phyloP scores from a whole-genome alignment of 768 basidiomycete genomes.

The Mycena polygramma region DNA sequence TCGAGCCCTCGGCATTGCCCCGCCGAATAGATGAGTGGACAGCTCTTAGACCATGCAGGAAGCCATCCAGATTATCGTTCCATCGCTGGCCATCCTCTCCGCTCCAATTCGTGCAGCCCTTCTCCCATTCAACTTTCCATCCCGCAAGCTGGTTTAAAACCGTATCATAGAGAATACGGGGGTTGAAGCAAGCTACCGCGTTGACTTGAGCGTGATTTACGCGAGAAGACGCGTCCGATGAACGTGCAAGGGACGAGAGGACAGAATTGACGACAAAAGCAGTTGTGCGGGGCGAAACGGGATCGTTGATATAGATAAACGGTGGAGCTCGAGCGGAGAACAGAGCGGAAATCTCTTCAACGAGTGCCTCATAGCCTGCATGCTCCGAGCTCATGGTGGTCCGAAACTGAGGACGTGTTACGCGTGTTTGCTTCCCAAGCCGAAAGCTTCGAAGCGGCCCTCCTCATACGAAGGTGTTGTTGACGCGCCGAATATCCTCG shows the following conservation, averaged over 20 bases:
- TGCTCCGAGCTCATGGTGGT: slow-evolving; percentile 14
- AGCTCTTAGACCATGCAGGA: slow-evolving; percentile 73
- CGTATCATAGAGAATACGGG: slow-evolving; percentile 75
- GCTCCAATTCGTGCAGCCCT: slow-evolving; percentile 73
- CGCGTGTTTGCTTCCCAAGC: too few species aligned
- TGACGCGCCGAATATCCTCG: too few species aligned
- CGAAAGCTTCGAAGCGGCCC: too few species aligned
- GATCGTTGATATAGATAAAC: slow-evolving; percentile 78
- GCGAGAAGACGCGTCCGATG: slow-evolving; percentile 40
- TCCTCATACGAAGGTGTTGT: too few species aligned
- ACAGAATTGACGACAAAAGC: slow-evolving; percentile 56
- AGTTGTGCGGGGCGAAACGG: slow-evolving; percentile 62
- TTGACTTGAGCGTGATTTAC: slow-evolving; percentile 64
- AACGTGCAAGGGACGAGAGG: slow-evolving; percentile 44
- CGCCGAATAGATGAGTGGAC: slow-evolving; percentile 46
- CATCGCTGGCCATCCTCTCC: slow-evolving; percentile 57
- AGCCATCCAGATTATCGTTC: slow-evolving; percentile 77
- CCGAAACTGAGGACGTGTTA: too few species aligned
- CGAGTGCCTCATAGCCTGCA: slow-evolving; percentile 37
- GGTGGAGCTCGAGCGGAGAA: slow-evolving; percentile 63
- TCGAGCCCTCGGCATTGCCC: slow-evolving; percentile 21
- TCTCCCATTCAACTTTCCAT: slow-evolving; percentile 70
- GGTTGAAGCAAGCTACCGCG: slow-evolving; percentile 70
- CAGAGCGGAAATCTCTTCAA: slow-evolving; percentile 51
- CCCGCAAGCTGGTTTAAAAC: slow-evolving; percentile 71